A percentile compares a stretch with the other conserved stretches of the same genome.
Conservation (phyloP, 495 filamentous ascomycete species). For the Lophiostoma macrostomum region DNA sequence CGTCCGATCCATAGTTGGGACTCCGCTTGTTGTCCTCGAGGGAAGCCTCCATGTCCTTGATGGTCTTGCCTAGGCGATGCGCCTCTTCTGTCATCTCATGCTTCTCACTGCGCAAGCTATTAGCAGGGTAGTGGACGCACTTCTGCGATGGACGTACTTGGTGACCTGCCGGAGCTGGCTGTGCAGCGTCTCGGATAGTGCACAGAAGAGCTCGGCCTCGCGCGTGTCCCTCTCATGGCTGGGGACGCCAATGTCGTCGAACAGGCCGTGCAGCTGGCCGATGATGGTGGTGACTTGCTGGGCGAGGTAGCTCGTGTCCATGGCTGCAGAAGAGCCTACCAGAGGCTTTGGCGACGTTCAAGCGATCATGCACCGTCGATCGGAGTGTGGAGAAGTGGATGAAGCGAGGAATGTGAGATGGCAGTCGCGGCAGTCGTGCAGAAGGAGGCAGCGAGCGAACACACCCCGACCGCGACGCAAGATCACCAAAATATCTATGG, state of each 20-base stretch:
- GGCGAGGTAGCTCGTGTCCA: slow-evolving; percentile 89
- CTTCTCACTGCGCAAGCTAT: slow-evolving; percentile 62
- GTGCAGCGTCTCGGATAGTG: slow-evolving; percentile 80
- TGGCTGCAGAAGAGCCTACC: slow-evolving; percentile 39
- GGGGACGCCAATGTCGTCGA: slow-evolving; percentile 92
- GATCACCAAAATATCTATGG: too few species aligned
- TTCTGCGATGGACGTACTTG: slow-evolving; percentile 44
- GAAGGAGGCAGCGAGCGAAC: not conserved
- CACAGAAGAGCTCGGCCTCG: slow-evolving; percentile 85
- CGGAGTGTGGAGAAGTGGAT: slow-evolving; percentile 12
- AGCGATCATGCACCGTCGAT: slow-evolving; percentile 33
- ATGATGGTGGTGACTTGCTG: slow-evolving; percentile 93
- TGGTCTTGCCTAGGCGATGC: slow-evolving; percentile 75
- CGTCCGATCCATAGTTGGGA: slow-evolving; percentile 58
- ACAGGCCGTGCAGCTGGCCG: slow-evolving; percentile 83
- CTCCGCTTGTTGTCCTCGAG: slow-evolving; percentile 70
- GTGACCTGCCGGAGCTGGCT: slow-evolving; percentile 78
- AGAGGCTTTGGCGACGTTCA: slow-evolving; percentile 20
- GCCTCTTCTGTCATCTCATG: slow-evolving; percentile 81
- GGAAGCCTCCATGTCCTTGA: slow-evolving; percentile 90
- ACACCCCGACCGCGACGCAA: too few species aligned
- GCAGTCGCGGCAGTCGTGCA: slow-evolving; percentile 5
- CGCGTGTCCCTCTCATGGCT: slow-evolving; percentile 83
- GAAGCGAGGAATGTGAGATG: slow-evolving; percentile 26
- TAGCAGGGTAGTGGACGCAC: not conserved